Percentiles rank a stretch among this genome's conserved stretches.
These are phyloP conservation scores for Saksenaea vasiformis DNA, from an alignment of 371 early-diverging fungal species.

Conservation along the genomic window DNA sequence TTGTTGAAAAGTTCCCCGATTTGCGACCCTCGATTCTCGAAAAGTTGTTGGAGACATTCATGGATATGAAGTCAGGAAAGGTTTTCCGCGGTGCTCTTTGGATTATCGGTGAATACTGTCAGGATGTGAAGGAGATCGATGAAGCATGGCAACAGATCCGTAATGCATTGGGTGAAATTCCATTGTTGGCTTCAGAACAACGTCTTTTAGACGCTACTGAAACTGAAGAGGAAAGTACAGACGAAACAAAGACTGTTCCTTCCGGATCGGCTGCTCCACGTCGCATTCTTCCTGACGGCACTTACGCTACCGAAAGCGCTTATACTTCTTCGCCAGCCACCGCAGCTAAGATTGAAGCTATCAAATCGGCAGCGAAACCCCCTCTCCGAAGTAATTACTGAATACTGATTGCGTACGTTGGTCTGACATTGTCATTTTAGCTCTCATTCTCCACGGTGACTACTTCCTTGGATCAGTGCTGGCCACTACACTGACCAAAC, in stretches of 20 bases:
- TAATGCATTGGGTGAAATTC: constrained; percentile 86
- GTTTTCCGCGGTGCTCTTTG: constrained; percentile 97
- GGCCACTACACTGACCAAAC: constrained; percentile 87
- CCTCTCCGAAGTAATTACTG: constrained; percentile 61
- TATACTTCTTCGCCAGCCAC: constrained; percentile 52
- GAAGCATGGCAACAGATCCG: constrained; percentile 83
- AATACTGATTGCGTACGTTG: neutral
- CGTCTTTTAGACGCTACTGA: constrained; percentile 64
- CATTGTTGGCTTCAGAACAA: constrained; percentile 88
- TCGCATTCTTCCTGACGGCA: constrained; percentile 93
- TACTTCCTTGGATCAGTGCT: constrained; percentile 90
- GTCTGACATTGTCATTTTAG: constrained; percentile 16
- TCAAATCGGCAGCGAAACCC: constrained; percentile 72
- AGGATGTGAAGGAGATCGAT: constrained; percentile 76
- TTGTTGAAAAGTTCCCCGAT: constrained; percentile 92
- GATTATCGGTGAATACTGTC: constrained; percentile 95
- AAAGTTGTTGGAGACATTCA: constrained; percentile 79
- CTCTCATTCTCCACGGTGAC: constrained; percentile 88
- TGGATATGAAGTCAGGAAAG: constrained; percentile 91
- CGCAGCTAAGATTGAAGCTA: constrained; percentile 58
- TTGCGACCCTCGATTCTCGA: constrained; percentile 80
- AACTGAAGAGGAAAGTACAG: constrained; percentile 47
- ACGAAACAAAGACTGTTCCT: constrained; percentile 33
- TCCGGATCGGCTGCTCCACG: constrained; percentile 58
- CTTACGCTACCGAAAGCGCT: constrained; percentile 95